Conservation (phyloP, 2,329 filamentous ascomycete genomes). For the Apiospora pterosperma region DNA sequence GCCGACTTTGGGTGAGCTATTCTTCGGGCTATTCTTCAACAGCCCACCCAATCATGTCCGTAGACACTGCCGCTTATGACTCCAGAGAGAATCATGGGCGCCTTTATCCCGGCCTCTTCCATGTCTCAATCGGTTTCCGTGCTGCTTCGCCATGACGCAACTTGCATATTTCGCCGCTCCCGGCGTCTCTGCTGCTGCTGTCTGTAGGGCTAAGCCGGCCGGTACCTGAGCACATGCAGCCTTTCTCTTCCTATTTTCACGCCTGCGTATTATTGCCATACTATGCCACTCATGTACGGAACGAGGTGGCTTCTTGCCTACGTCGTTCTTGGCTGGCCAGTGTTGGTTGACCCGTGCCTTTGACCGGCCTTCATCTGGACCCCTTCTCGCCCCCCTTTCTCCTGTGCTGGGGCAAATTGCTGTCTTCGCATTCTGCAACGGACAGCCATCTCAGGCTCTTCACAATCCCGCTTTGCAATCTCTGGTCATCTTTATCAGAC, state of each 20-base stretch:
- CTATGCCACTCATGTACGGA: neutral
- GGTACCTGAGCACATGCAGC: neutral
- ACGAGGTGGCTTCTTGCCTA: neutral
- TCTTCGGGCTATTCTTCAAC: neutral
- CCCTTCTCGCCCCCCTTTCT: conserved; percentile 4
- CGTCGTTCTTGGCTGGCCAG: neutral
- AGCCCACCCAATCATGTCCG: neutral
- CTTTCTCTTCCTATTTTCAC: neutral
- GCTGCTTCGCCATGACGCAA: conserved; percentile 10
- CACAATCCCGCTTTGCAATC: conserved; percentile 13
- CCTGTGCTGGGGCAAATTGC: neutral
- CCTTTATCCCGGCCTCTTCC: neutral
- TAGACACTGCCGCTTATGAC: neutral
- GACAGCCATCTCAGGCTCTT: conserved; percentile 13
- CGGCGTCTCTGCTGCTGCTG: neutral
- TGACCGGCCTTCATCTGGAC: conserved; percentile 1
- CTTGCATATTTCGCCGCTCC: neutral
- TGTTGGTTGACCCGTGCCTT: neutral
- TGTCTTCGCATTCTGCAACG: conserved; percentile 22
- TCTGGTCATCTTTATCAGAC: conserved; percentile 17
- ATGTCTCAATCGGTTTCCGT: neutral
- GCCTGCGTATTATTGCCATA: neutral
- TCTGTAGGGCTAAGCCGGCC: neutral
- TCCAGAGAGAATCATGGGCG: neutral
- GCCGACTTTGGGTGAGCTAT: neutral